Base-by-base conservation (phyloP, 257 asterid species). In the Rehmannia glutinosa region DNA sequence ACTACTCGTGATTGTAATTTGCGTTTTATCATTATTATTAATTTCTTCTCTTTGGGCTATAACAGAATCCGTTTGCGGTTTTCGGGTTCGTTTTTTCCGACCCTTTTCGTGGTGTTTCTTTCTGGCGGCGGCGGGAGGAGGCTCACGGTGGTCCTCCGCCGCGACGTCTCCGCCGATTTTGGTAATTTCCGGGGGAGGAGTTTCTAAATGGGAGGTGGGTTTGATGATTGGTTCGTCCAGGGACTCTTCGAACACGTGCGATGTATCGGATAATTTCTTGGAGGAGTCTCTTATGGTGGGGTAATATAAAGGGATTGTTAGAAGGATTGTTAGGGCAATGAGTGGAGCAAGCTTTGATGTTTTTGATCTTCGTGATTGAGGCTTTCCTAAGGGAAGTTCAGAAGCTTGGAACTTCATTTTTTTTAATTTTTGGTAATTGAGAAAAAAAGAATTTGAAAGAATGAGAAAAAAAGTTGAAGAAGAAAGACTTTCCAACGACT, bases 291-390 rank as follows among this genome's bases (percentile, higher is more conserved):
- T 50, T 1, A 78, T 27, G 1, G 74, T 47, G 8, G 89, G 84
- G 51, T 78, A 84, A 62, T 77, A 86, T 7, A 89, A 27, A 20
- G 89, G 86, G 68, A 89, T 46, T 19, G 96, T 78, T 28, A 83
- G 43, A 41, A 91, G 23, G 17, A 83, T 39, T 0, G 72, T 74
- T 3, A 84, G 64, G 66, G 74, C 77, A 0, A 88, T 20, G 19
- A 91, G 74, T 1, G 89, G 91, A 32, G 82, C 87, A 12, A 91
- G 77, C 41, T 69, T 82, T 4, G 87, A 82, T 27, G 84, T 46
- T 65, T 65, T 84, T 45, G n/a, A 13, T 66, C 86, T 75, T 55
- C 95, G 65, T 1, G 81, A 27, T 27, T 80, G 94, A 17, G 76
- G 75, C 74, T 83, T 89, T 74, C 86, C 89, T 1, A 73, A 2